These are phyloP conservation scores for Solanum hybrid DNA, from an alignment of 305 asterid species.

Conservation along the genomic window DNA sequence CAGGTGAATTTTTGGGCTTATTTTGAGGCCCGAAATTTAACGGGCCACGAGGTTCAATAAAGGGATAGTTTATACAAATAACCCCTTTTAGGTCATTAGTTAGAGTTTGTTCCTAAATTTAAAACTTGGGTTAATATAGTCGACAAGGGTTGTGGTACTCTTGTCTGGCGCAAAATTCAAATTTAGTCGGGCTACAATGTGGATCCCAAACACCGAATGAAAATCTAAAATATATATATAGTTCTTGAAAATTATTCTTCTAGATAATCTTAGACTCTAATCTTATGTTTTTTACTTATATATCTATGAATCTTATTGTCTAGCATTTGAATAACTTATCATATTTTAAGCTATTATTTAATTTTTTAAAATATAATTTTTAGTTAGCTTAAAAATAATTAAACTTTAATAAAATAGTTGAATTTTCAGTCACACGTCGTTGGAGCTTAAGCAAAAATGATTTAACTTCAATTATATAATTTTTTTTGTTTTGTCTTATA, in stretches of 20 bases:
- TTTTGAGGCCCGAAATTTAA: not conserved
- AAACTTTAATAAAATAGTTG: not conserved
- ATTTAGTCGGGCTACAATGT: rapidly evolving
- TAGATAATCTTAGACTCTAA: not conserved
- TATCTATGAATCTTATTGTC: not conserved
- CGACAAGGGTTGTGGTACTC: not conserved
- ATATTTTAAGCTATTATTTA: not conserved
- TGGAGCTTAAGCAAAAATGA: not conserved
- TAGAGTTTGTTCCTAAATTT: not conserved
- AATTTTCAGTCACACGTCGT: not conserved
- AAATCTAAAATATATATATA: no score
- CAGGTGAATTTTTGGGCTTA: not conserved
- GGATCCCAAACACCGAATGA: rapidly evolving
- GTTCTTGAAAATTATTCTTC: not conserved
- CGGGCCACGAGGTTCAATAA: not conserved
- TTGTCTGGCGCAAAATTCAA: no score
- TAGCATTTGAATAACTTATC: not conserved
- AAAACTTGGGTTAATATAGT: not conserved
- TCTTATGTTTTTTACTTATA: not conserved
- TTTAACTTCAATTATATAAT: not conserved
- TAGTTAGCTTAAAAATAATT: not conserved
- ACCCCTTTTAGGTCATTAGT: not conserved
- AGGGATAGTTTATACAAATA: not conserved
- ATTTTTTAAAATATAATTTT: not conserved
- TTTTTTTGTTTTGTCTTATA: not conserved